These are phyloP conservation scores for Aspergillus bridgeri DNA, from an alignment of 495 filamentous ascomycete genomes.

Conservation along the genomic window DNA sequence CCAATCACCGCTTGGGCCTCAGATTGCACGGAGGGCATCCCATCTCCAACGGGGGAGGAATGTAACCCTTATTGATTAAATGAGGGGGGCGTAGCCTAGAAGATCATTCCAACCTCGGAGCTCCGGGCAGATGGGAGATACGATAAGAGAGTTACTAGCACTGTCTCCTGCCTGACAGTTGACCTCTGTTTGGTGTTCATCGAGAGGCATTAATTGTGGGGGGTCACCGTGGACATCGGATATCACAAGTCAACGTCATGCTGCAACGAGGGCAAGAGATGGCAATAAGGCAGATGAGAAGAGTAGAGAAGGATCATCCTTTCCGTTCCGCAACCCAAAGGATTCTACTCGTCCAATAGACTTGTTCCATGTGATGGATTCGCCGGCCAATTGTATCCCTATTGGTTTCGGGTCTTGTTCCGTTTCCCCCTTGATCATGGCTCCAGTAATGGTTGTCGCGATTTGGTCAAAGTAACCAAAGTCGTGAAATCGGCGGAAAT, in stretches of 20 bases:
- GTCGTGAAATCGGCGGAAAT: too few species aligned
- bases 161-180: neutral
- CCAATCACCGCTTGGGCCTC: neutral
- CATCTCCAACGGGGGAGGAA: neutral
- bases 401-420: too few species aligned
- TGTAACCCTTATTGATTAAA: neutral
- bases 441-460: too few species aligned
- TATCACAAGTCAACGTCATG: neutral
- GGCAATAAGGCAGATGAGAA: neutral
- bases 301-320: too few species aligned
- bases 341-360: too few species aligned
- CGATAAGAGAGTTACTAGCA: neutral
- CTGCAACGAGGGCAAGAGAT: neutral
- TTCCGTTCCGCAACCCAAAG: too few species aligned
- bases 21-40: neutral
- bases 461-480: too few species aligned
- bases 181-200: too few species aligned
- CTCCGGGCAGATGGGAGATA: neutral
- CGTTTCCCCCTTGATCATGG: too few species aligned
- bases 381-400: too few species aligned
- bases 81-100: neutral
- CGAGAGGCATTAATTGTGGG: neutral
- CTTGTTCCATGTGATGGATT: too few species aligned
- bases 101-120: neutral
- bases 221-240: neutral